Evolutionary conservation across 106 monocot genomes (phyloP), one percentile per base, ranked within the genome.

Genomic region (Ottelia alismoides): DNA sequence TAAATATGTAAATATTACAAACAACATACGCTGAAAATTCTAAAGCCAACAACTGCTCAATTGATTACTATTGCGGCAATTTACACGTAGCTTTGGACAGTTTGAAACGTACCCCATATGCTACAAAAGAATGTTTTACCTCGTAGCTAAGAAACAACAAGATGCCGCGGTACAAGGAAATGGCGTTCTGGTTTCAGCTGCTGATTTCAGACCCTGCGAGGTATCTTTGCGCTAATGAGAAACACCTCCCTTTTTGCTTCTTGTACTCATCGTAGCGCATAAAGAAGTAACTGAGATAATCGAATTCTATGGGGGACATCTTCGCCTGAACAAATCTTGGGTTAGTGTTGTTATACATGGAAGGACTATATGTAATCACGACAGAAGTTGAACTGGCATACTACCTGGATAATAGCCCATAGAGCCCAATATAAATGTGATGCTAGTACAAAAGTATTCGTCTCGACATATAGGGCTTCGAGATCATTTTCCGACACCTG

Each of bases 361-460:
- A n/a, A n/a, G n/a, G n/a, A n/a, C n/a, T n/a, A n/a, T n/a, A n/a
- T n/a, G n/a, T n/a, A n/a, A n/a, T n/a, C n/a, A n/a, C n/a, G n/a
- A n/a, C n/a, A n/a, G n/a, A n/a, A n/a, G n/a, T n/a, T n/a, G n/a
- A n/a, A n/a, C n/a, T n/a, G n/a, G n/a, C n/a, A n/a, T n/a, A 59
- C 10, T 57, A 89, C 96, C 96, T 96, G 96, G 30, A 96, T 85
- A 48, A 96, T 69, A 54, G 85, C 78, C 89, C 96, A 96, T 2
- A 89, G 52, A 11, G 89, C 88, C 96, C 96, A 96, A 61, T 82
- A 96, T 17, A 89, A 28, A 60, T 96, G 96, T 26, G 89, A 96
- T 17, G 89, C 82, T 58, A 96, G 63, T 50, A 73, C 55, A 49
- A 70, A 96, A 11, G 73, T 74, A 58, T 76, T 96, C 58, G 89